These are phyloP conservation scores for Pezicula neosporulosa DNA, from an alignment of 2,329 filamentous ascomycete genomes.

Conservation along the genomic window DNA sequence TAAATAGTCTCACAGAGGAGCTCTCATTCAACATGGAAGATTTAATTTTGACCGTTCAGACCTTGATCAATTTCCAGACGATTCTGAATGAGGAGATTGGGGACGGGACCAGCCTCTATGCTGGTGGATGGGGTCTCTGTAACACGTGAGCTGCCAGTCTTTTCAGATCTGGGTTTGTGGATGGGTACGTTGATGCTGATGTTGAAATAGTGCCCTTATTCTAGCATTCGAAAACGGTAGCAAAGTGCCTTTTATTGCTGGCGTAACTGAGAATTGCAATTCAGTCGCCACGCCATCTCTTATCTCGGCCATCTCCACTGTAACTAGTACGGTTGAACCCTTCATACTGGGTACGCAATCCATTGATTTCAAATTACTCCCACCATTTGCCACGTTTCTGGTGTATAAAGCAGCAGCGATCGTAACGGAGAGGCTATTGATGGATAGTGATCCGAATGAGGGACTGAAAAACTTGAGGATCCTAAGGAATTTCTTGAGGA, in stretches of 20 bases:
- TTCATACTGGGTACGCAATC: conserved; percentile 4
- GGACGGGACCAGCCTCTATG: conserved; percentile 7
- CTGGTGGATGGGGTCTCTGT: conserved; percentile 8
- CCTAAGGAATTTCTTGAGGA: conserved; percentile 12
- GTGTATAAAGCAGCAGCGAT: conserved; percentile 16
- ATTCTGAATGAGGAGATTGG: conserved; percentile 8
- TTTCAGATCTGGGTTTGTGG: background rate
- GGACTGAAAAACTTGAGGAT: conserved; percentile 8
- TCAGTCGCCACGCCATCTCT: conserved; percentile 3
- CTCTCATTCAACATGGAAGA: conserved; percentile 13
- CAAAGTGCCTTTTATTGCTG: conserved; percentile 5
- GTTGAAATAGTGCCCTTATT: conserved; percentile 9
- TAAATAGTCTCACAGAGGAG: conserved; percentile 10
- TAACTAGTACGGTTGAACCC: conserved; percentile 9
- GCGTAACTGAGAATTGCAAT: conserved; percentile 6
- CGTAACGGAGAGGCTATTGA: conserved; percentile 11
- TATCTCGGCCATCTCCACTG: conserved; percentile 3
- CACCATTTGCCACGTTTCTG: conserved; percentile 12
- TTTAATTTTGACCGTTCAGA: conserved; percentile 9
- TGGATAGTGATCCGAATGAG: conserved; percentile 2
- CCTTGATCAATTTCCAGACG: conserved; percentile 10
- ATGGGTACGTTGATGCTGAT: conserved; percentile 6
- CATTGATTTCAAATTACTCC: conserved; percentile 10
- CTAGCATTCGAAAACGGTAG: conserved; percentile 15
- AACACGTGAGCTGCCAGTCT: conserved; percentile 9